Evolutionary conservation across 2,329 filamentous ascomycete genomes (phyloP), one percentile per base, ranked within the genome.

Genomic region (Thyridium curvatum): DNA sequence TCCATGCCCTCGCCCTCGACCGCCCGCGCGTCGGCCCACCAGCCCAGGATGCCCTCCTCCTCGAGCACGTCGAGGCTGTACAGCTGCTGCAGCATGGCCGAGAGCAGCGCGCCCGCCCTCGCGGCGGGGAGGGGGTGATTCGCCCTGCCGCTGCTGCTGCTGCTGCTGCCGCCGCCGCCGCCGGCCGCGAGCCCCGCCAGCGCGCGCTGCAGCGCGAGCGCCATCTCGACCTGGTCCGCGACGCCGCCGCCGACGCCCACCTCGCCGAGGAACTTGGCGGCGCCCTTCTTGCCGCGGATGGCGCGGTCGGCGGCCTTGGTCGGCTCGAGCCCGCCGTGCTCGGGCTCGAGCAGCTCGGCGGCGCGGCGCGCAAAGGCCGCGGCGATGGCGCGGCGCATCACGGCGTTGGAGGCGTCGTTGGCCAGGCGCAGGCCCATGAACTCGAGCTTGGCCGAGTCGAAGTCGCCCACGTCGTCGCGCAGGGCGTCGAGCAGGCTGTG

Each of bases 391-490:
- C 84, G 82, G 33, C 91, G 86, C 53, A 97, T 86, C 60, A 93
- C 85, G 47, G 83, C 76, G 54, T 95, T 91, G 1, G 88, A 90
- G 3, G 93, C 93, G 53, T 97, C 88, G 52, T 86, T 87, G 39
- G 83, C 84, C 60, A 98, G 86, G 10, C 91, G 84, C n/a, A 97
- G 72, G 34, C 88, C 86, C 69, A 90, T 94, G 46, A 98, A 85
- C 59, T 98, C 93, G 28, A 97, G 77, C 58, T 91, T 88, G 36
- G 79, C 77, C 3, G 71, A 72, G 53, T 95, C 90, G 46, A 94
- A 93, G 56, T 94, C 86, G 10, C 80, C 77, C 12, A 78, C 76
- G 12, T 81, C 79, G 16, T 82, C 84, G 37, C 84, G 82, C 32
- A 97, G 72, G 17, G 88, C 86, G 53, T 96, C 90, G 45, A 90